phyloP scores from a whole-genome alignment of 306 rosid genomes.

The Citrullus colocynthis region DNA sequence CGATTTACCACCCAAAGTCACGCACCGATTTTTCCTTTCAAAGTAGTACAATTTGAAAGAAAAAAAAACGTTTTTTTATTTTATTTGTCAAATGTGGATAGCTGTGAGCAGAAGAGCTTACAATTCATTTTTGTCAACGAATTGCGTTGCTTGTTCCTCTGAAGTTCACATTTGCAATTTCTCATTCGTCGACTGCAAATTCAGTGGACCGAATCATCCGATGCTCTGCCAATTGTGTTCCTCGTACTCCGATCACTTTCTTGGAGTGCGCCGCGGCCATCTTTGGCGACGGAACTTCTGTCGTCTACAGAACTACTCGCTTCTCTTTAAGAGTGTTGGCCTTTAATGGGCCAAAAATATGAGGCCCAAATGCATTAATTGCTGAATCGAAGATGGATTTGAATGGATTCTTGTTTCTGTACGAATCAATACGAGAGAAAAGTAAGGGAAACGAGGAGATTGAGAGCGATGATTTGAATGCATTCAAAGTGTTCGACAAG shows the following conservation, averaged over 20 bases:
- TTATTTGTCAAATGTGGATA: no score
- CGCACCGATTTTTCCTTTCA: no score
- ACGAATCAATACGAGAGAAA: conserved; percentile 30
- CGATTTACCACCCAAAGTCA: no score
- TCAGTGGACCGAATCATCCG: conserved; percentile 12
- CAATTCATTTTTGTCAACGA: not conserved
- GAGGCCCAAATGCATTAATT: not conserved
- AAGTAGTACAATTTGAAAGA: no score
- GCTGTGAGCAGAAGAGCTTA: no score
- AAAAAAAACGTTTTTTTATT: no score
- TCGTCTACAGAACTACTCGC: conserved; percentile 27
- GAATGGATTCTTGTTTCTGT: conserved; percentile 48
- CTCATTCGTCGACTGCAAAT: not conserved
- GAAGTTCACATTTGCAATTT: not conserved
- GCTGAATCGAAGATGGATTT: conserved; percentile 37
- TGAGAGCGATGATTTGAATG: conserved; percentile 37
- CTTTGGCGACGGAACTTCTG: conserved; percentile 37
- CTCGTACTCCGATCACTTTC: conserved; percentile 66
- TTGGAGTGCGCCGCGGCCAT: conserved; percentile 66
- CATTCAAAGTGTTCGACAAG: conserved; percentile 62
- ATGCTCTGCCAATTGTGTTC: conserved; percentile 51
- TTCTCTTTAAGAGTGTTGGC: conserved; percentile 33
- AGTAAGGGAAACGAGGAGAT: conserved; percentile 6
- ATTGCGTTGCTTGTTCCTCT: not conserved
- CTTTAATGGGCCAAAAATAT: no score